Evolutionary conservation across 371 early-diverging fungal genomes (phyloP), one percentile per base, ranked within the genome.

Genomic region (Gilbertella persicaria): DNA sequence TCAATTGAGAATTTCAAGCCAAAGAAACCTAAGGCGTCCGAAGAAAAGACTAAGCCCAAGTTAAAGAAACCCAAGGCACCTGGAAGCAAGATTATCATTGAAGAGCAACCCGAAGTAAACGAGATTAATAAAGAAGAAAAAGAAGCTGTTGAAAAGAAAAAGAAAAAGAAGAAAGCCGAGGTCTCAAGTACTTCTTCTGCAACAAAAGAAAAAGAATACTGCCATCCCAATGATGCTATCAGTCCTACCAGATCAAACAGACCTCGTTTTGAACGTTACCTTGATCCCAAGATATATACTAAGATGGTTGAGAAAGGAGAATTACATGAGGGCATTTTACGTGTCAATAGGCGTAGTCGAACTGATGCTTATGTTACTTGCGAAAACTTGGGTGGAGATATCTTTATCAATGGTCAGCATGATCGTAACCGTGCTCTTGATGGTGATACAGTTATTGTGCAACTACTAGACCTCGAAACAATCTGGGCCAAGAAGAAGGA

Each of bases 361-460:
- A 56, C 44, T 25, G 88, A 90, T 45, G 86, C 85, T 14, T 92
- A 92, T 68, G 88, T 88, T 17, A 78, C 84, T 5, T 59, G 50
- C n/a, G 70, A 73, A 13, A 43, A 40, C 7, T 50, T 74, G 14
- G 74, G 67, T 2, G 24, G 47, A 10, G 84, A 88, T 52, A 74
- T 87, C 9, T 83, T 78, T 56, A 81, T 91, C 12, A 71, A 64
- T 42, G 86, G 87, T 13, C 61, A 70, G 16, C 53, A 44, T 9
- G 57, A 70, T 30, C 85, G 90, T 37, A 93, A 93, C 62, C 84
- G 93, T n/a, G 90, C 91, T 1, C 60, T 91, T 14, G 84, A 89
- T 6, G 89, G 89, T 10, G 93, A 93, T 43, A 47, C 74, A 0
- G 93, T 93, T 5, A 79, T 79, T 10, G 69, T 93, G 4, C 55